Conservation (phyloP, 2,329 filamentous ascomycete species). For the Simplicillium aogashimaense region DNA sequence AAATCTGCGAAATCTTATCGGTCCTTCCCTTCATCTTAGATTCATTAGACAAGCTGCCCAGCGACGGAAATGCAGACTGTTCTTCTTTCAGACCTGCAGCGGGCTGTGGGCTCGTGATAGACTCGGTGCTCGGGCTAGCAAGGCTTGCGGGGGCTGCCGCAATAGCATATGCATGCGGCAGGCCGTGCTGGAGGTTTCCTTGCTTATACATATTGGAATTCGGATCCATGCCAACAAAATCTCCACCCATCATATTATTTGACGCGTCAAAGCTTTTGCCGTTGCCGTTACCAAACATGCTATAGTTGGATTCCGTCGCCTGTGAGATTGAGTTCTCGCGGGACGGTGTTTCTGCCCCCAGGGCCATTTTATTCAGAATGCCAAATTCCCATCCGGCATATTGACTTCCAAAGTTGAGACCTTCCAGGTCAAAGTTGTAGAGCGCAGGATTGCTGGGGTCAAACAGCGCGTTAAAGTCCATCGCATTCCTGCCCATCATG, state of each 20-base stretch:
- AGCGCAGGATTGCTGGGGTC: slow-evolving; percentile 86
- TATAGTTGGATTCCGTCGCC: slow-evolving; percentile 26
- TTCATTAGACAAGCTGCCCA: slow-evolving; percentile 16
- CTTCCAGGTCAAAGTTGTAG: slow-evolving; percentile 93
- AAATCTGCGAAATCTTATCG: slow-evolving; percentile 33
- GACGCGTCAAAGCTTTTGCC: slow-evolving; percentile 19
- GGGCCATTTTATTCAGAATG: slow-evolving; percentile 89
- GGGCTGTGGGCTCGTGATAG: slow-evolving; percentile 50
- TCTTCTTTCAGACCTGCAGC: slow-evolving; percentile 40
- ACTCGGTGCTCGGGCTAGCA: slow-evolving; percentile 55
- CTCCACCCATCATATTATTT: slow-evolving; percentile 31
- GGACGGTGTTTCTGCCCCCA: slow-evolving; percentile 62
- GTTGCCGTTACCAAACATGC: slow-evolving; percentile 42
- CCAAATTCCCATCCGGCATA: slow-evolving; percentile 94
- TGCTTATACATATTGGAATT: slow-evolving; percentile 40
- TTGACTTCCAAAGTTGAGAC: slow-evolving; percentile 81
- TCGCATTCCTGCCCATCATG: slow-evolving; percentile 38
- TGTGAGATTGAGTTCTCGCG: slow-evolving; percentile 48
- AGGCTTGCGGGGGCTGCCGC: slow-evolving; percentile 52
- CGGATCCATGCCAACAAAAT: slow-evolving; percentile 43
- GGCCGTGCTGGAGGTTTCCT: slow-evolving; percentile 49
- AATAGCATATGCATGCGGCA: slow-evolving; percentile 57
- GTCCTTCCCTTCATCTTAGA: slow-evolving; percentile 33
- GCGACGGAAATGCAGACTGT: slow-evolving; percentile 21
- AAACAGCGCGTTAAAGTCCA: slow-evolving; percentile 57